Percentiles rank a stretch among this genome's conserved stretches.
Conservation (phyloP, 331 rosid species). For the Phaseolus coccineus region DNA sequence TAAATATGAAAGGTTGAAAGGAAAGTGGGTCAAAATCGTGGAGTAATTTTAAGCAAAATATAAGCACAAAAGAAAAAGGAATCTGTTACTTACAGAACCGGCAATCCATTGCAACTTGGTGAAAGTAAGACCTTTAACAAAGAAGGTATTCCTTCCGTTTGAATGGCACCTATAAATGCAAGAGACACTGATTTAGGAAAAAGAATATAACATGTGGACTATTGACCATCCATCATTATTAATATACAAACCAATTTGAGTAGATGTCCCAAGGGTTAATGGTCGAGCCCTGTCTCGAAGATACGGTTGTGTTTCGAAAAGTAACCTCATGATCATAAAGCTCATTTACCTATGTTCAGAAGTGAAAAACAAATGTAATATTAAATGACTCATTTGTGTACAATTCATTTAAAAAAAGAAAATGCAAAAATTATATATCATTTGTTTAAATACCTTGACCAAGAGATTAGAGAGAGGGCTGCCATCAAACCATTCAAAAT, state of each 20-base stretch:
- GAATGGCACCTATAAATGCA: constrained; percentile 75
- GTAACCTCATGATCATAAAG: constrained; percentile 80
- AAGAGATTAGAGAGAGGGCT: constrained; percentile 71
- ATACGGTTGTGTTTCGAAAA: constrained; percentile 77
- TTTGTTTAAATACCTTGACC: constrained; percentile 60
- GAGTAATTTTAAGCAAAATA: constrained; percentile 11
- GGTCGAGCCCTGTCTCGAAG: constrained; percentile 80
- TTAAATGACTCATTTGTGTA: constrained; percentile 8
- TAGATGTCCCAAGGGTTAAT: constrained; percentile 81
- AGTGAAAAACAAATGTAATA: constrained; percentile 7
- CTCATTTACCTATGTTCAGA: constrained; percentile 73
- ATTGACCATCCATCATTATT: constrained; percentile 27
- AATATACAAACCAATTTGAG: constrained; percentile 85
- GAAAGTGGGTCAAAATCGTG: constrained; percentile 3
- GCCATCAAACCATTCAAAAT: constrained; percentile 94
- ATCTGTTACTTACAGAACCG: constrained; percentile 68
- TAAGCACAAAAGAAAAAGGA: not conserved
- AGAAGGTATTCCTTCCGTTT: constrained; percentile 94
- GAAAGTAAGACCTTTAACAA: constrained; percentile 89
- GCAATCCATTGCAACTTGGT: constrained; percentile 79
- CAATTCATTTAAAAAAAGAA: constrained; percentile 8
- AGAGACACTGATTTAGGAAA: constrained; percentile 8
- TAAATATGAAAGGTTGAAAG: not conserved
- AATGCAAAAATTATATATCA: constrained; percentile 3
- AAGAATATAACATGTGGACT: constrained; percentile 30